Percentiles rank a stretch among this genome's conserved stretches.
These are phyloP conservation scores for Acacia concinna DNA, from an alignment of 331 rosid species.

Conservation along the genomic window DNA sequence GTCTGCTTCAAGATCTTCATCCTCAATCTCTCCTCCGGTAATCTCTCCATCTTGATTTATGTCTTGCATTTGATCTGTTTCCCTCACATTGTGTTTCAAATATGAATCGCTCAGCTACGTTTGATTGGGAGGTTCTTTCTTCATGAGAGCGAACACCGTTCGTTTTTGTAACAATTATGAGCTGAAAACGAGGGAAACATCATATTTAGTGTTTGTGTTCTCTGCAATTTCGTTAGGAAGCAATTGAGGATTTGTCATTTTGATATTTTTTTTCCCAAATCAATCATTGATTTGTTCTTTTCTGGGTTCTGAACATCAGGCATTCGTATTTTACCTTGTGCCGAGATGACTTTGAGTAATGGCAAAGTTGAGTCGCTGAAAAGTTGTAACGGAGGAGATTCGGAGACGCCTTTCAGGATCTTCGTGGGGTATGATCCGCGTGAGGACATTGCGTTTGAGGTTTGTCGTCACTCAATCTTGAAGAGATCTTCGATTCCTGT, in stretches of 20 bases:
- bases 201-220: neutral
- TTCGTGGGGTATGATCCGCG: conserved; percentile 10
- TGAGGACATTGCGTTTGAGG: conserved; percentile 1
- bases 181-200: neutral
- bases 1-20: neutral
- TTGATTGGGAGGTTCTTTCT: neutral
- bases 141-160: neutral
- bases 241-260: neutral
- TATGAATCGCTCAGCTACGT: neutral
- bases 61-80: neutral
- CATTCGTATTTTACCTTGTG: neutral
- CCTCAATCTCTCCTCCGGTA: neutral
- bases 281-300: neutral
- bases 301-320: neutral
- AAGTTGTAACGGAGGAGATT: neutral
- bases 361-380: neutral
- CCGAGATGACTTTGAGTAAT: neutral
- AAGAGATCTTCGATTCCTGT: conserved; percentile 5
- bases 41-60: neutral
- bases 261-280: neutral
- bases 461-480: neutral
- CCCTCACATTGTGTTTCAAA: neutral
- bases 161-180: neutral
- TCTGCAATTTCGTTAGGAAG: neutral
- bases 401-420: conserved; percentile 5